phyloP scores from a whole-genome alignment of 73 alveolate genomes.

The Paramecium pentaurelia region DNA sequence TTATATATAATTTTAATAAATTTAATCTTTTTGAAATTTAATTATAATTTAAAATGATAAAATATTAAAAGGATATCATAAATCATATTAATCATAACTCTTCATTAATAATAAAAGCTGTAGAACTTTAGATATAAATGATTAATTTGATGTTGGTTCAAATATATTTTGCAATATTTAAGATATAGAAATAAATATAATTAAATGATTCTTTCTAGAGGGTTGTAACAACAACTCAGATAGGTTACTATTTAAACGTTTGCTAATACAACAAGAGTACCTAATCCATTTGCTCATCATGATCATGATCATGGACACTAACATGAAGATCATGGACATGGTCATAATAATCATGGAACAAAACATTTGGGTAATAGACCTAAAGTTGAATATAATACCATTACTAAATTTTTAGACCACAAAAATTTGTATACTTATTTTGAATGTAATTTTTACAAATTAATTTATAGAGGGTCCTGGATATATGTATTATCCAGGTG shows the following conservation, averaged over 20 bases:
- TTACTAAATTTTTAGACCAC: neutral
- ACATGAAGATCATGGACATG: constrained; percentile 28
- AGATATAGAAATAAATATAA: neutral
- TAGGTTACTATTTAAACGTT: neutral
- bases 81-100: too few species aligned
- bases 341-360: neutral
- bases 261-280: neutral
- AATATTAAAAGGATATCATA: too few species aligned
- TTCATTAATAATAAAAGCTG: too few species aligned
- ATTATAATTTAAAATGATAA: neutral
- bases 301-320: neutral
- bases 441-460: neutral
- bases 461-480: neutral
- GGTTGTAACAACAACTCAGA: neutral
- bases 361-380: neutral
- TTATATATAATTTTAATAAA: too few species aligned
- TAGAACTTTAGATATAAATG: too few species aligned
- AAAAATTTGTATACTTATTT: constrained; percentile 7
- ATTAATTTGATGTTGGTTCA: too few species aligned
- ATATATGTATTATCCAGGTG: neutral
- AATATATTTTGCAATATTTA: too few species aligned
- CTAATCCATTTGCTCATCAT: constrained; percentile 9
- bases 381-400: constrained; percentile 2
- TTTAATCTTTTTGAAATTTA: too few species aligned
- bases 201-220: constrained; percentile 21